These are phyloP conservation scores for Serendipita sp. DNA, from an alignment of 768 basidiomycete genomes.

Conservation along the genomic window DNA sequence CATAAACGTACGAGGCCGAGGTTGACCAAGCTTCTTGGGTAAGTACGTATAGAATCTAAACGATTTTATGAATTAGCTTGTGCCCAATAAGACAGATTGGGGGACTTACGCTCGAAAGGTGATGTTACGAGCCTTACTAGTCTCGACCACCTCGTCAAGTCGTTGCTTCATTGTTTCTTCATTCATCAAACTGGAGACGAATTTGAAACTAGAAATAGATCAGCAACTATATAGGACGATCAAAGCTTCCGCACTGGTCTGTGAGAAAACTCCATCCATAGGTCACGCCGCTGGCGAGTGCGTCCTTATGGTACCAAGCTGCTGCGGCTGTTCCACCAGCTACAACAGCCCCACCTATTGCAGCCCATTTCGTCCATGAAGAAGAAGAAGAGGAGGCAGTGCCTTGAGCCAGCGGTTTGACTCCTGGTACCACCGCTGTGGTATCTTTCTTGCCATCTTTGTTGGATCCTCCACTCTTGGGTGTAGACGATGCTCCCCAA, in stretches of 20 bases:
- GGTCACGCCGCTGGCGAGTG: neutral
- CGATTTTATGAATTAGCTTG: neutral
- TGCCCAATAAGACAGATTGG: no score
- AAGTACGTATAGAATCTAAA: slow-evolving; percentile 65
- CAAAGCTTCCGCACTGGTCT: slow-evolving; percentile 34
- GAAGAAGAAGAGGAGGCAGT: neutral
- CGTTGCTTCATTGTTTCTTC: slow-evolving; percentile 42
- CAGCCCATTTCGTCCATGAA: slow-evolving; percentile 47
- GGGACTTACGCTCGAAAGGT: slow-evolving; percentile 52
- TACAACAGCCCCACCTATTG: slow-evolving; percentile 56
- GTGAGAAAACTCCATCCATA: slow-evolving; percentile 53
- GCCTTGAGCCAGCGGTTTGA: neutral
- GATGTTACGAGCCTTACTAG: slow-evolving; percentile 46
- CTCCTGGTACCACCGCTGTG: no score
- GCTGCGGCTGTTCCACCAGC: slow-evolving; percentile 69
- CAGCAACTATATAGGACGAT: neutral
- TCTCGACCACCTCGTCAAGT: slow-evolving; percentile 42
- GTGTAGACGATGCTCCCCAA: neutral
- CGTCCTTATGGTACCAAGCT: slow-evolving; percentile 62
- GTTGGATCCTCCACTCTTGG: slow-evolving; percentile 38
- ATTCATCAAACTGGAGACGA: slow-evolving; percentile 76
- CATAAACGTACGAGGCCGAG: slow-evolving; percentile 54
- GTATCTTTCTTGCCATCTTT: neutral
- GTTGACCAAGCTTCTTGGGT: slow-evolving; percentile 43
- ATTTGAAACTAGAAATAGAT: slow-evolving; percentile 37